Conservation (phyloP, 2,329 filamentous ascomycete genomes). For the Thermothelomyces thermophilus region DNA sequence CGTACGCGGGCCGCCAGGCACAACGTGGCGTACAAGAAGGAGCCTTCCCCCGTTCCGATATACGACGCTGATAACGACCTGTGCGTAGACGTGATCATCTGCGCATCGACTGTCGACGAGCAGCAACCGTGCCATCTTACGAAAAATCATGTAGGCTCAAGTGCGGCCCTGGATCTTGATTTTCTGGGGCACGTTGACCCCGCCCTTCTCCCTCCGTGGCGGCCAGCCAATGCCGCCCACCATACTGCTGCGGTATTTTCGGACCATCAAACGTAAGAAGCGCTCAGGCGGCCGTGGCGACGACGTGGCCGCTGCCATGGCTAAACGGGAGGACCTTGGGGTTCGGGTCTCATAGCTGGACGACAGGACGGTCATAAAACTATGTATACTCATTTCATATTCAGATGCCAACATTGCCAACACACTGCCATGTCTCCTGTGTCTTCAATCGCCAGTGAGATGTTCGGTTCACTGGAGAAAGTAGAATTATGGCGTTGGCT, state of each 20-base stretch:
- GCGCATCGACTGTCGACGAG: slow-evolving; percentile 9
- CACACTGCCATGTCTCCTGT: neutral
- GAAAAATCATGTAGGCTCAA: slow-evolving; percentile 6
- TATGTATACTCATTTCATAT: neutral
- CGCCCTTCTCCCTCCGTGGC: slow-evolving; percentile 11
- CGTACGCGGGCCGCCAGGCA: slow-evolving; percentile 8
- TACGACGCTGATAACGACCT: slow-evolving; percentile 7
- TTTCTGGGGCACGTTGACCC: slow-evolving; percentile 13
- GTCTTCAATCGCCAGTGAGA: neutral
- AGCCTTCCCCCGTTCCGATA: slow-evolving; percentile 3
- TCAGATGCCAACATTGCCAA: slow-evolving; percentile 1
- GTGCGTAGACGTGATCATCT: slow-evolving; percentile 11
- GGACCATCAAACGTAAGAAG: slow-evolving; percentile 1
- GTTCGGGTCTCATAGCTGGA: slow-evolving; percentile 4
- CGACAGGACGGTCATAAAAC: slow-evolving; percentile 4
- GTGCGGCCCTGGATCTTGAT: slow-evolving; percentile 3
- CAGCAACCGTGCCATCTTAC: slow-evolving; percentile 6
- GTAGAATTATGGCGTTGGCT: neutral
- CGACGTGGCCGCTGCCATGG: slow-evolving; percentile 2
- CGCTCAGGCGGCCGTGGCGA: slow-evolving; percentile 5
- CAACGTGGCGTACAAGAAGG: slow-evolving; percentile 9
- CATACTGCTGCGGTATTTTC: slow-evolving; percentile 4
- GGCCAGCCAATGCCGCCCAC: slow-evolving; percentile 3
- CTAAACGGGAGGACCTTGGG: slow-evolving; percentile 3
- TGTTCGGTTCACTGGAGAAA: neutral